Evolutionary conservation across 2,329 filamentous ascomycete genomes (phyloP).

Genomic region (Fusarium sp.): DNA sequence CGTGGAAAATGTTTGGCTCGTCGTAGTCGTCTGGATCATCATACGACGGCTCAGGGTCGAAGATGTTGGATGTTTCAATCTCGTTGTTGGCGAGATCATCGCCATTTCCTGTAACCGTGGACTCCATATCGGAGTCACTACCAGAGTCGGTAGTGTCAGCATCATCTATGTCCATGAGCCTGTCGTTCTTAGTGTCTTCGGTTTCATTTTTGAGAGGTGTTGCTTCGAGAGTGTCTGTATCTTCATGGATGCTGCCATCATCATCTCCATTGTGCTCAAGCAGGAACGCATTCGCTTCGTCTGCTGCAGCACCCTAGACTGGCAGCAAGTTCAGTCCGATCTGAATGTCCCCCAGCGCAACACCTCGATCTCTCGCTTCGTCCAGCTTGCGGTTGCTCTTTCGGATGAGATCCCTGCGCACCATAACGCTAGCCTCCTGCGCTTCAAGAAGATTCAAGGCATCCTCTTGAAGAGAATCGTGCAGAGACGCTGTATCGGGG

Average conservation of each 20-base stretch:
- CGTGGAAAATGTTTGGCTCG: constrained; percentile 40
- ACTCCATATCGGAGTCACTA: neutral
- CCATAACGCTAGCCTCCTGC: constrained; percentile 21
- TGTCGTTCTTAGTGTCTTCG: neutral
- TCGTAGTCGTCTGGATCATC: constrained; percentile 30
- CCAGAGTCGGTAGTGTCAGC: neutral
- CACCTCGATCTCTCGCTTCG: constrained; percentile 34
- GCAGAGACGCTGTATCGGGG: constrained; percentile 33
- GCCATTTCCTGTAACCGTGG: neutral
- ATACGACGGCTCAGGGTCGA: constrained; percentile 28
- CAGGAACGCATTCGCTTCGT: neutral
- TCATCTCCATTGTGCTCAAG: neutral
- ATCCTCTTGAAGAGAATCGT: constrained; percentile 38
- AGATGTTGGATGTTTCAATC: constrained; percentile 31
- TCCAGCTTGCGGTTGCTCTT: constrained; percentile 41
- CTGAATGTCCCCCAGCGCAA: constrained; percentile 31
- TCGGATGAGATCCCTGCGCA: constrained; percentile 33
- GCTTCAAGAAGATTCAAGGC: constrained; percentile 30
- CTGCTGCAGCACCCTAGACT: constrained; percentile 34
- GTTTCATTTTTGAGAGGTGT: neutral
- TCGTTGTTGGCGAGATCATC: neutral
- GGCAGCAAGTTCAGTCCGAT: constrained; percentile 43
- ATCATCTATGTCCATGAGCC: neutral
- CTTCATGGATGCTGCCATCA: neutral
- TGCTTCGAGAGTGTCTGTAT: neutral